phyloP scores from a whole-genome alignment of 2,329 filamentous ascomycete species.

The Alternaria arbusti region DNA sequence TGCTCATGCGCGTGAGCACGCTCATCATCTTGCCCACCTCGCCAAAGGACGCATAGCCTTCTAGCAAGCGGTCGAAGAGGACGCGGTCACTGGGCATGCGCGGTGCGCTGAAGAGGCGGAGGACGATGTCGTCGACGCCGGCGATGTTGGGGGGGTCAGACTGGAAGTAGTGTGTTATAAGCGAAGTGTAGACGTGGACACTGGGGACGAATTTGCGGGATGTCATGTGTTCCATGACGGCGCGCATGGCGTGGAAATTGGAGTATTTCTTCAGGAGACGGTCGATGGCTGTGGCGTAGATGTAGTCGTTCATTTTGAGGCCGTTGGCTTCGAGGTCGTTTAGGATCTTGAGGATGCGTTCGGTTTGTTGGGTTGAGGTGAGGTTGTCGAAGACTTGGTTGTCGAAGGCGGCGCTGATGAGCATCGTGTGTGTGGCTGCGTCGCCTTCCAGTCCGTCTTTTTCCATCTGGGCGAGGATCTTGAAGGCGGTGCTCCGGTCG shows the following conservation, averaged over 20 bases:
- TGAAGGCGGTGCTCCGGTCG: slow-evolving; percentile 56
- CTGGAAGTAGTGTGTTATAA: slow-evolving; percentile 71
- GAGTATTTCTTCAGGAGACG: slow-evolving; percentile 60
- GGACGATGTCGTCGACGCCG: slow-evolving; percentile 66
- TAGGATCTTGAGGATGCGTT: slow-evolving; percentile 63
- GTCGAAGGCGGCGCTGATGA: slow-evolving; percentile 66
- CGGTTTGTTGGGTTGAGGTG: slow-evolving; percentile 57
- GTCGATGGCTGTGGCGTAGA: slow-evolving; percentile 75
- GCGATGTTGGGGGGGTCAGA: slow-evolving; percentile 64
- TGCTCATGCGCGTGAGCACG: slow-evolving; percentile 49
- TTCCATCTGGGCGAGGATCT: slow-evolving; percentile 67
- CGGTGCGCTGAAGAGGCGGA: slow-evolving; percentile 46
- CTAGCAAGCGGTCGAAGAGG: slow-evolving; percentile 74
- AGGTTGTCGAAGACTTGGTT: slow-evolving; percentile 55
- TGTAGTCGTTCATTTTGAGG: slow-evolving; percentile 65
- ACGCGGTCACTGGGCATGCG: slow-evolving; percentile 56
- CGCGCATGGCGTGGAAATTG: slow-evolving; percentile 61
- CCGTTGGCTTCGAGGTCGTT: slow-evolving; percentile 61
- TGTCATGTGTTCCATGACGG: slow-evolving; percentile 69
- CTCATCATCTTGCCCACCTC: slow-evolving; percentile 56
- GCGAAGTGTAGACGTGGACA: slow-evolving; percentile 75
- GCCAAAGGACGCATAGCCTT: slow-evolving; percentile 66
- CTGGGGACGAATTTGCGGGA: slow-evolving; percentile 60
- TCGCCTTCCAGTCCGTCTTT: slow-evolving; percentile 63
- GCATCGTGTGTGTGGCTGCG: slow-evolving; percentile 73